phyloP scores from a whole-genome alignment of 345 rosid genomes.

The Euphorbia lathyris region DNA sequence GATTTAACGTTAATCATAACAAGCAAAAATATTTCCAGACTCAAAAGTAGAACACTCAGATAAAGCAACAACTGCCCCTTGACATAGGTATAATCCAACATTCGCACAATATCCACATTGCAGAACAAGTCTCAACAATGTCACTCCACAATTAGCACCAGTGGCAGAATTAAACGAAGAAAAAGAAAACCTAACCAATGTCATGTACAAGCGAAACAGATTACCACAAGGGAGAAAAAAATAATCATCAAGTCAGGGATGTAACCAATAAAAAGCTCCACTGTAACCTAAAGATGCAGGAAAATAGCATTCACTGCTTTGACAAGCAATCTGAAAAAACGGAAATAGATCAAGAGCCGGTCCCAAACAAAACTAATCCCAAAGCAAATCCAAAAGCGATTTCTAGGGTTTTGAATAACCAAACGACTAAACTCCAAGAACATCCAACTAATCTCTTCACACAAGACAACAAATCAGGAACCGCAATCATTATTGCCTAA shows the following conservation, averaged over 20 bases:
- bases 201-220: neutral
- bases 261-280: neutral
- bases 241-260: neutral
- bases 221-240: neutral
- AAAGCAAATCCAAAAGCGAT: neutral
- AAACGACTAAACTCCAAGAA: slow-evolving; percentile 8
- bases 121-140: neutral
- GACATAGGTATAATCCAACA: neutral
- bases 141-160: neutral
- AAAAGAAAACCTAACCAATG: neutral
- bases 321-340: slow-evolving; percentile 3
- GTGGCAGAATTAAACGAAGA: neutral
- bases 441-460: slow-evolving; percentile 3
- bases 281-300: neutral
- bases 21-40: neutral
- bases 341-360: slow-evolving; percentile 24
- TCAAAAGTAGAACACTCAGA: neutral
- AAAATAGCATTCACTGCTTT: slow-evolving; percentile 11
- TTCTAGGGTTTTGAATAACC: slow-evolving; percentile 20
- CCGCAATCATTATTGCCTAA: neutral
- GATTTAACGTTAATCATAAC: neutral
- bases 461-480: neutral
- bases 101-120: neutral
- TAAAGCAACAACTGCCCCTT: neutral
- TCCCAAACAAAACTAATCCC: slow-evolving; percentile 9